Percentiles rank a stretch among this genome's conserved stretches.
phyloP scores from a whole-genome alignment of 192 early-diverging fungal species.

The Coemansia umbellata region DNA sequence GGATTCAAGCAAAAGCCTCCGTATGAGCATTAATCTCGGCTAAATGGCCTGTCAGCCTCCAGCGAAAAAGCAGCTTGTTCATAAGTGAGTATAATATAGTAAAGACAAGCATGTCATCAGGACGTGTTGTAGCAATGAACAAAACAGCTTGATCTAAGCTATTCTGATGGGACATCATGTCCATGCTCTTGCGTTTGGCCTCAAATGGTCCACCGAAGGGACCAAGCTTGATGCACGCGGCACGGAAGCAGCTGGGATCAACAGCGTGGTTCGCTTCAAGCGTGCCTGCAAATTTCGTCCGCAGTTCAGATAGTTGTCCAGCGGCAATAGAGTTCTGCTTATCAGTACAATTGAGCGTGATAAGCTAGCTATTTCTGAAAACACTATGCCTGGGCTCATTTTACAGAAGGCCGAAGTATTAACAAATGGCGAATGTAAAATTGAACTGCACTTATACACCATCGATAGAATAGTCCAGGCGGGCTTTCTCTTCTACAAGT shows the following conservation, averaged over 20 bases:
- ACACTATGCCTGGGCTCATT: conserved; percentile 34
- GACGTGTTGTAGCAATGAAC: conserved; percentile 24
- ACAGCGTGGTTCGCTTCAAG: conserved; percentile 69
- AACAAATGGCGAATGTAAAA: no score
- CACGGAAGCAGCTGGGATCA: conserved; percentile 54
- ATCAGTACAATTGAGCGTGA: conserved; percentile 57
- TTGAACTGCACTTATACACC: no score
- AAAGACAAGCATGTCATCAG: conserved; percentile 50
- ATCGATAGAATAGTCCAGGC: no score
- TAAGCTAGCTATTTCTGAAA: conserved; percentile 29
- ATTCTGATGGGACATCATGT: conserved; percentile 51
- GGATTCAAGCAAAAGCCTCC: conserved; percentile 38
- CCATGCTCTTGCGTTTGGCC: conserved; percentile 34
- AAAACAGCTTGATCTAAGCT: conserved; percentile 47
- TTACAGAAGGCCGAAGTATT: conserved; percentile 34
- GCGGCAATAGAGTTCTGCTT: conserved; percentile 63
- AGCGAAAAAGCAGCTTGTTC: conserved; percentile 41
- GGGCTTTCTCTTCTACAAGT: no score
- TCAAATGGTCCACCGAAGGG: conserved; percentile 36
- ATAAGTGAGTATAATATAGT: conserved; percentile 42
- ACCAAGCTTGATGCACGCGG: conserved; percentile 52
- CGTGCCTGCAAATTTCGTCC: conserved; percentile 45
- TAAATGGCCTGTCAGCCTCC: conserved; percentile 28
- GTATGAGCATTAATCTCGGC: conserved; percentile 20
- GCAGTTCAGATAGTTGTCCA: conserved; percentile 58